These are phyloP conservation scores for Alternaria sp. DNA, from an alignment of 2,329 filamentous ascomycete species.

Conservation along the genomic window DNA sequence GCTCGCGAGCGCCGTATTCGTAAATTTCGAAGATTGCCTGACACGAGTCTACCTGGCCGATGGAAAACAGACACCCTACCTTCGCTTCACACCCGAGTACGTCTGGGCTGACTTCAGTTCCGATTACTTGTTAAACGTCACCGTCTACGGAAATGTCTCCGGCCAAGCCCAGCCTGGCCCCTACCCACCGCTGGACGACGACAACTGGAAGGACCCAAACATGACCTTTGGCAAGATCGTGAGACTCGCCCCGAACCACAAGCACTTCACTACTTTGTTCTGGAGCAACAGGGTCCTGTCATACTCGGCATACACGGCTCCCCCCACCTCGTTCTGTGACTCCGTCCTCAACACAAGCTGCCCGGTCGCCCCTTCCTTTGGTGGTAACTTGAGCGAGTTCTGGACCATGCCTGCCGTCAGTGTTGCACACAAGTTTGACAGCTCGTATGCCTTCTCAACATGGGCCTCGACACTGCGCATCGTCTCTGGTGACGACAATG, in stretches of 20 bases:
- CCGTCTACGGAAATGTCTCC: slow-evolving; percentile 89
- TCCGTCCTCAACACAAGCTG: slow-evolving; percentile 64
- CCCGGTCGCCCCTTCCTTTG: slow-evolving; percentile 79
- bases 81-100: slow-evolving; percentile 82
- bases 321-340: slow-evolving; percentile 70
- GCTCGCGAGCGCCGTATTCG: slow-evolving; percentile 60
- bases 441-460: slow-evolving; percentile 87
- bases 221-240: slow-evolving; percentile 79
- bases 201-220: slow-evolving; percentile 68
- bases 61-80: slow-evolving; percentile 63
- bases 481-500: slow-evolving; percentile 73
- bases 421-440: slow-evolving; percentile 76
- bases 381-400: slow-evolving; percentile 62
- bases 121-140: slow-evolving; percentile 75
- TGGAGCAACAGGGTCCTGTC: slow-evolving; percentile 77
- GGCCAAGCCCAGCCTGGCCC: slow-evolving; percentile 68
- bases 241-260: slow-evolving; percentile 65
- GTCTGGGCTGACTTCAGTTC: slow-evolving; percentile 76
- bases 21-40: slow-evolving; percentile 89
- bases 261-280: slow-evolving; percentile 77
- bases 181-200: slow-evolving; percentile 68
- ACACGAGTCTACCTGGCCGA: slow-evolving; percentile 63
- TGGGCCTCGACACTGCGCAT: slow-evolving; percentile 78
- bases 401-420: slow-evolving; percentile 74
- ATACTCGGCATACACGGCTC: slow-evolving; percentile 72